Conservation (phyloP, 2,329 filamentous ascomycete species). For the Cladosporium oxysporum region DNA sequence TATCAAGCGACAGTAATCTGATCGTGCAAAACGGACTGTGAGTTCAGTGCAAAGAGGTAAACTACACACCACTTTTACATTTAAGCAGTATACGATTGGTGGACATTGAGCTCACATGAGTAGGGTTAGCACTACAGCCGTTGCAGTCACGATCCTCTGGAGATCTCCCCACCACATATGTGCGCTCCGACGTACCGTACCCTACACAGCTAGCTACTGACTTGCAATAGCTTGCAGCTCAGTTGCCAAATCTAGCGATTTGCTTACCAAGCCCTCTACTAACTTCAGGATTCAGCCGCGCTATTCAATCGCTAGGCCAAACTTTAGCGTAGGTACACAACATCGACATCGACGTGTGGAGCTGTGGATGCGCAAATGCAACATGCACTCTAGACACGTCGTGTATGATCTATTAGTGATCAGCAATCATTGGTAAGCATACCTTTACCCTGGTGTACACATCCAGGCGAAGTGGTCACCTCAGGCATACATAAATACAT, state of each 20-base stretch:
- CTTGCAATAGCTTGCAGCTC: background rate
- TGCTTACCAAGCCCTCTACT: background rate
- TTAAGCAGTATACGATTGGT: background rate
- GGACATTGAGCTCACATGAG: background rate
- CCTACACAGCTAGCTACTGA: too few species aligned
- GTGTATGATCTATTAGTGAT: background rate
- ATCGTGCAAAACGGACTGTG: too few species aligned
- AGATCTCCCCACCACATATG: too few species aligned
- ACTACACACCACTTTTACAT: too few species aligned
- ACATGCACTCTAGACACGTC: background rate
- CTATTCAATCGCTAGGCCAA: background rate
- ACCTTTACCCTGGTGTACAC: background rate
- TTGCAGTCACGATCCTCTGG: too few species aligned
- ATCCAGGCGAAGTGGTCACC: background rate
- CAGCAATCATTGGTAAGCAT: conserved; percentile 11
- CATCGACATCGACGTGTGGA: background rate
- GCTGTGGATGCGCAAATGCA: background rate
- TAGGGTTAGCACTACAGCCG: too few species aligned
- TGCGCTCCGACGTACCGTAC: too few species aligned
- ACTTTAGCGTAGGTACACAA: background rate
- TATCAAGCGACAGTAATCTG: too few species aligned
- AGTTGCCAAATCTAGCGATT: background rate
- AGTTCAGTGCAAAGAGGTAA: too few species aligned
- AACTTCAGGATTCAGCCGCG: background rate
- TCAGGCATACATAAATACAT: conserved; percentile 16